These are phyloP conservation scores for Cryphonectria nitschkei DNA, from an alignment of 2,329 filamentous ascomycete species.

Conservation along the genomic window DNA sequence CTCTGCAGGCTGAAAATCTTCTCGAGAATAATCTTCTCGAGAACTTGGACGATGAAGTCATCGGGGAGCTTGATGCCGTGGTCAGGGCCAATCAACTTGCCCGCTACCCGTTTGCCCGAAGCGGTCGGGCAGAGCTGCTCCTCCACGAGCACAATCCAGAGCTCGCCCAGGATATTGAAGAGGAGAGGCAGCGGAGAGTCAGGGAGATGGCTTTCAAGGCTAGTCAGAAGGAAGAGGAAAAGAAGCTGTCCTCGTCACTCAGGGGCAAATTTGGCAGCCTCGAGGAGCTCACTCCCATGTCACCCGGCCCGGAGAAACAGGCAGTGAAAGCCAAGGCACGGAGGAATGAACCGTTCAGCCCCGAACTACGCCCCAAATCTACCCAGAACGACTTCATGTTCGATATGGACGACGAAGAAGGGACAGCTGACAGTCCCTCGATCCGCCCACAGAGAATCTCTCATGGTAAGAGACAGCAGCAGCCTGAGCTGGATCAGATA, in stretches of 20 bases:
- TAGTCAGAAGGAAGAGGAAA: constrained; percentile 67
- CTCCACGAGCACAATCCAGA: constrained; percentile 68
- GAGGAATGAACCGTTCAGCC: constrained; percentile 64
- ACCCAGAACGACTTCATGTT: constrained; percentile 84
- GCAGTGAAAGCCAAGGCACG: constrained; percentile 51
- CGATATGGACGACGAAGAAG: constrained; percentile 84
- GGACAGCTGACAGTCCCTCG: constrained; percentile 37
- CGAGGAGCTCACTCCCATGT: constrained; percentile 59
- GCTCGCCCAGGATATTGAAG: constrained; percentile 66
- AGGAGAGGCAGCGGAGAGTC: constrained; percentile 70
- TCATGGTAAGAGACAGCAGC: constrained; percentile 22
- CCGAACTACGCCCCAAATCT: constrained; percentile 67
- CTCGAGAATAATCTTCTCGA: constrained; percentile 88
- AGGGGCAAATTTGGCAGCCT: constrained; percentile 64
- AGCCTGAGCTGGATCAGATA: constrained; percentile 38
- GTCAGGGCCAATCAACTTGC: constrained; percentile 83
- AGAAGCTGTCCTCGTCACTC: constrained; percentile 61
- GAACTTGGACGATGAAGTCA: constrained; percentile 81
- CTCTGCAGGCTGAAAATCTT: constrained; percentile 87
- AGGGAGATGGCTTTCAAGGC: constrained; percentile 75
- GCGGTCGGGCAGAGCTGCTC: constrained; percentile 69
- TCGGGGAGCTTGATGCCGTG: constrained; percentile 77
- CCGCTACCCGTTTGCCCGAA: constrained; percentile 76
- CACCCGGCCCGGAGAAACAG: constrained; percentile 48
- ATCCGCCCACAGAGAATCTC: constrained; percentile 35